Evolutionary conservation across 2,329 filamentous ascomycete species (phyloP), one percentile per base, ranked within the genome.

Genomic region (Mycosphaerella sp.): DNA sequence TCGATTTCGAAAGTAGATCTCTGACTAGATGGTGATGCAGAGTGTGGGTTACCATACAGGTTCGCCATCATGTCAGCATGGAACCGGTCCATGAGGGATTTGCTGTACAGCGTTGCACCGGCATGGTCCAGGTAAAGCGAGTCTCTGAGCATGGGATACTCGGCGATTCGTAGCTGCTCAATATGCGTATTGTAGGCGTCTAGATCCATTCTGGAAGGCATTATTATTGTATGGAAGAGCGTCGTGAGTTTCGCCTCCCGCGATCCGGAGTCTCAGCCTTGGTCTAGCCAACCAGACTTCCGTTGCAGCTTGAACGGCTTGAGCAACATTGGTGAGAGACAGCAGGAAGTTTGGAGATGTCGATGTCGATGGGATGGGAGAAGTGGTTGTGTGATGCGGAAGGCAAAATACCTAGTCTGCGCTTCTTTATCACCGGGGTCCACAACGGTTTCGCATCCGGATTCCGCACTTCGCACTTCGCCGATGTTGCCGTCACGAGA

Each of bases 31-130:
- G 89, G 85, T 12, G 78, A 73, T 1, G 90, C 85, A 0, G 91
- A 96, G 70, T 97, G 91, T 0, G 91, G 91, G 57, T 97, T 97
- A 34, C 90, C 91, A 60, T 90, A 89, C 0, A 97, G 74, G 61
- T 83, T 86, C 3, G 79, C 75, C 21, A 84, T 84, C 78, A 96
- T 85, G 53, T 93, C 87, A n/a, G 72, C 68, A 7, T 87, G 81
- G 70, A 95, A 95, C 18, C 73, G 75, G 58, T 91, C 85, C 68
- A 97, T 83, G 18, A 93, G 71, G 27, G 87, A 89, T 67, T 86
- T 91, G 59, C 62, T 64, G 52, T 64, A 64, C 3, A 66, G 75
- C 0, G 90, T 91, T n/a, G 88, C 87, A n/a, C 89, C 91, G 0
- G 89, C 89, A 84, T 97, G 90, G 62, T 97, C 91, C 50, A 97